These are phyloP conservation scores for Aeschynomene evenia DNA, from an alignment of 306 rosid genomes.

Conservation along the genomic window DNA sequence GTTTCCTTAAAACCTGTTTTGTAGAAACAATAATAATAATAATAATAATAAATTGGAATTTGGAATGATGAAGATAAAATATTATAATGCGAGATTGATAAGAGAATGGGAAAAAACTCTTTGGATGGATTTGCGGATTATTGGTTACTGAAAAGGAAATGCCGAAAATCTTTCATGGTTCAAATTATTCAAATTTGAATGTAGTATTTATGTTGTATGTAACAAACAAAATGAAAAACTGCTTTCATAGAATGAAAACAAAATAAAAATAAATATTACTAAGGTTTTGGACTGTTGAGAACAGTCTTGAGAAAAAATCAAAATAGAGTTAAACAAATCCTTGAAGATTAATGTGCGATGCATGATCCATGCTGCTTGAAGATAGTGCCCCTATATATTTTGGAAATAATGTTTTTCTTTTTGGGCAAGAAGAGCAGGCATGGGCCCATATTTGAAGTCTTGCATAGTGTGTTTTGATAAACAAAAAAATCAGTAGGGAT, in stretches of 20 bases:
- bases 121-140: not conserved
- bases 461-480: no score
- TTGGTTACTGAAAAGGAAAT: not conserved
- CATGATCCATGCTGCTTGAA: not conserved
- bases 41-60: no score
- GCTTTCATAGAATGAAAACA: no score
- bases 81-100: no score
- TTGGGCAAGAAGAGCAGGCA: not conserved
- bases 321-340: slow-evolving; percentile 59
- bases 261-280: no score
- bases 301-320: slow-evolving; percentile 71
- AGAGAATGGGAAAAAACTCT: not conserved
- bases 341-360: slow-evolving; percentile 15
- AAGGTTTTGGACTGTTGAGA: slow-evolving; percentile 75
- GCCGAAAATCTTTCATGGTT: not conserved
- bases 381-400: not conserved
- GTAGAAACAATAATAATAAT: no score
- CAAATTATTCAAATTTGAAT: not conserved
- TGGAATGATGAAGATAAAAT: not conserved
- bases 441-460: no score
- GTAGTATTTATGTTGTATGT: no score
- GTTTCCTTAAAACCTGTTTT: not conserved
- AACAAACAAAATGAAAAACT: no score
- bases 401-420: not conserved
- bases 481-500: no score